Percentiles rank a stretch among this genome's conserved stretches.
phyloP scores from a whole-genome alignment of 371 early-diverging fungal species.

The Dipsacomyces acuminosporus region DNA sequence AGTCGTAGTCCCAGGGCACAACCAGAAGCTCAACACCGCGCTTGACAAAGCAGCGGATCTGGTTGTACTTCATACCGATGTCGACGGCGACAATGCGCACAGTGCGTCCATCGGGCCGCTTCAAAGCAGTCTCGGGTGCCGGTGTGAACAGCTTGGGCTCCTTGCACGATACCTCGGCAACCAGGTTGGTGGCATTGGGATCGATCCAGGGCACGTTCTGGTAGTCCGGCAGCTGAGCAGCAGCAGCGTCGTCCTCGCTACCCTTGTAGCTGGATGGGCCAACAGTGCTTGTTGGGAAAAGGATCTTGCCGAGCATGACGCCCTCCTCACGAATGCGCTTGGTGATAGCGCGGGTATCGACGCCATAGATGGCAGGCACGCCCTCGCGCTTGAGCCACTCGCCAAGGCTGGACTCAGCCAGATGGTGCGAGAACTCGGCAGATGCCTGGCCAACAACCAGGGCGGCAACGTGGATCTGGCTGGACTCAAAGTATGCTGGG shows the following conservation, averaged over 20 bases:
- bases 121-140: conserved; percentile 56
- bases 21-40: conserved; percentile 90
- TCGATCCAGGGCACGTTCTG: conserved; percentile 85
- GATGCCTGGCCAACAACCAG: conserved; percentile 88
- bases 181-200: conserved; percentile 87
- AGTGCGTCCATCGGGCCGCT: conserved; percentile 68
- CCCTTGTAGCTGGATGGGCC: conserved; percentile 26
- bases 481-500: conserved; percentile 87
- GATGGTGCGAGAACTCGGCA: conserved; percentile 83
- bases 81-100: conserved; percentile 87
- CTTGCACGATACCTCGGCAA: conserved; percentile 87
- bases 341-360: conserved; percentile 92
- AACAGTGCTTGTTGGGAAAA: conserved; percentile 57
- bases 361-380: conserved; percentile 86
- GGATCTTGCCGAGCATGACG: conserved; percentile 77
- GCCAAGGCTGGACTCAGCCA: conserved; percentile 78
- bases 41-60: conserved; percentile 91
- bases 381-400: conserved; percentile 83
- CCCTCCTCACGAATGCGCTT: conserved; percentile 90
- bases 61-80: conserved; percentile 97
- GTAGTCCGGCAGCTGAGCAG: conserved; percentile 61
- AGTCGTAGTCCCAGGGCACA: conserved; percentile 95
- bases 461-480: conserved; percentile 84
- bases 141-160: conserved; percentile 65
- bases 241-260: conserved; percentile 30